Base-by-base conservation (phyloP, 169 alveolate genomes). In the Cryptosporidium tyzzeri region DNA sequence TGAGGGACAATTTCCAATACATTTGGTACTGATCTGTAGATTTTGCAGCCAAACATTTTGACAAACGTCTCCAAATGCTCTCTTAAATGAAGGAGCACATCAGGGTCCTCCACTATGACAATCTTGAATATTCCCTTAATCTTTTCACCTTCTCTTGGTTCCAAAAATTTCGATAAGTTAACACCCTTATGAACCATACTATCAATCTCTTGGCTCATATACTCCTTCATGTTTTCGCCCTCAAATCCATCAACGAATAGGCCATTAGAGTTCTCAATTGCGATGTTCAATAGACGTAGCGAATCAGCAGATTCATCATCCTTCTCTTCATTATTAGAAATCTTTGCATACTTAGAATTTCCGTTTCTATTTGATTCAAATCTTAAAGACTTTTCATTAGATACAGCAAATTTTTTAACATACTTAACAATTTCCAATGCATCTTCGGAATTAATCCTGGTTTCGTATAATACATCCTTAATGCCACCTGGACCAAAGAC, bases 111-210 rank as follows among this genome's bases (percentile, higher is more conserved):
- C 6, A 58, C 75, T 33, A 80, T 23, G 29, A 80, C 73, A 61
- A 80, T 80, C 26, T 59, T 59, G 68, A 80, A 80, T 14, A 80
- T 18, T 80, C 67, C 65, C n/a, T 35, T 35, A 3, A 37, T 44
- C 23, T 80, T 65, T 29, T 80, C 89, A 62, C 89, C 75, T 21
- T 59, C 80, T 21, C 75, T 80, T 26, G 58, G 55, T n/a, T 80
- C 75, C 37, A 80, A 65, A 48, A 61, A 44, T 10, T 67, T 80
- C 4, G 37, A 29, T 23, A 80, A 35, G 29, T 80, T 80, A 14
- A 80, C 89, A 5, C 89, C 89, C 12, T 73, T 73, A 26, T 73
- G 86, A 55, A 73, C 70, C 68, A 73, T 18, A 0, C 59, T 61
- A 16, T 62, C 75, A n/a, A 80, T 70, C 14, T 65, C 89, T 44